Evolutionary conservation across 148 eudicot genomes (phyloP).

Genomic region (Beta vulgaris): DNA sequence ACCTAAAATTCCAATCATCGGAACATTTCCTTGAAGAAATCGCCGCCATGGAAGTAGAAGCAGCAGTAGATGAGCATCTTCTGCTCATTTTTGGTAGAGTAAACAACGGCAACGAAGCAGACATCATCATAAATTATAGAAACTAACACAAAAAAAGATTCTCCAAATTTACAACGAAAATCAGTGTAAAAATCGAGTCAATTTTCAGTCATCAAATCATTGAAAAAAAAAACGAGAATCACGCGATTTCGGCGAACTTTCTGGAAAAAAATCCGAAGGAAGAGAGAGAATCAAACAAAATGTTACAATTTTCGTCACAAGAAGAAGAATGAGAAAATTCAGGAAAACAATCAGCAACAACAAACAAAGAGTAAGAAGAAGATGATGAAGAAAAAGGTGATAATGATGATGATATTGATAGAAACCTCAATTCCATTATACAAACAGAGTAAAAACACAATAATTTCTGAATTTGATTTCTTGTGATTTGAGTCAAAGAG

Average conservation of each 20-base stretch:
- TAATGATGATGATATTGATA: not conserved
- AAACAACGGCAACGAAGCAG: conserved; percentile 23
- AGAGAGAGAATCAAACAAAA: no score
- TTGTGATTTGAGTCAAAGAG: not conserved
- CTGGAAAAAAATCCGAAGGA: conserved; percentile 1
- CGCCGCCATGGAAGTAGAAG: not conserved
- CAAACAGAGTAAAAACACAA: not conserved
- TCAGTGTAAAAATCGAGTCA: not conserved
- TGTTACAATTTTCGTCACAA: no score
- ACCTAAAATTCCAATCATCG: conserved; percentile 13
- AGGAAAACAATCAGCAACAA: not conserved
- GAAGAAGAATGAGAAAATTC: not conserved
- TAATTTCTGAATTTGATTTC: conserved; percentile 3
- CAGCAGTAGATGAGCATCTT: not conserved
- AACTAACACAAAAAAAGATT: not conserved
- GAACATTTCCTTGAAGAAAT: conserved; percentile 12
- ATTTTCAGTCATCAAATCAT: not conserved
- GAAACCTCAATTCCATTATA: conserved; percentile 29
- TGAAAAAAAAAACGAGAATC: not conserved
- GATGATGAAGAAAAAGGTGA: not conserved
- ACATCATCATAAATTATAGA: conserved; percentile 7
- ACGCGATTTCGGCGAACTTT: not conserved
- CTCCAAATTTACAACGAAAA: not conserved
- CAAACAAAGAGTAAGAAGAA: not conserved
- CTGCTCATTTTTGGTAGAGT: conserved; percentile 15